phyloP scores from a whole-genome alignment of 2,329 filamentous ascomycete genomes.

The Scortechinia acanthostroma region DNA sequence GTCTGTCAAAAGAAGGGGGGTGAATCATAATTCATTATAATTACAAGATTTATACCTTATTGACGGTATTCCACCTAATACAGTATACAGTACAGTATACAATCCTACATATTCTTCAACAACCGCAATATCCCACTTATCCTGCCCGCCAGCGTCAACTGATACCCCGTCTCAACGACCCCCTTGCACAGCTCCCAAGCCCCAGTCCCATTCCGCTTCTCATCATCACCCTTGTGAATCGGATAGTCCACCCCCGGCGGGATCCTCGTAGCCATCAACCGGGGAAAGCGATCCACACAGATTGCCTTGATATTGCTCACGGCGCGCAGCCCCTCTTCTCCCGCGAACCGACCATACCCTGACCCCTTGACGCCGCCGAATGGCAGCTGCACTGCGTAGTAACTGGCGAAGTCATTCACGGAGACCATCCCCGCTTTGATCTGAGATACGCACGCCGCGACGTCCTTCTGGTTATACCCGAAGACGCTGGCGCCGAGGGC shows the following conservation, averaged over 20 bases:
- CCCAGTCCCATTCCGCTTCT: constrained; percentile 30
- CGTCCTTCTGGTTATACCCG: constrained; percentile 55
- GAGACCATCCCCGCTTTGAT: constrained; percentile 84
- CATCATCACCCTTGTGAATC: constrained; percentile 60
- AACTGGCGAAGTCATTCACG: constrained; percentile 90
- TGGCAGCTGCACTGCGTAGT: constrained; percentile 87
- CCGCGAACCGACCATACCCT: constrained; percentile 88
- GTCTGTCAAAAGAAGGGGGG: too few species aligned
- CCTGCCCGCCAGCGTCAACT: constrained; percentile 26
- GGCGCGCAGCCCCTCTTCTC: constrained; percentile 76
- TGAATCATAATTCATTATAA: too few species aligned
- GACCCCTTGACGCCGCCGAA: constrained; percentile 88
- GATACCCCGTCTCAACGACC: constrained; percentile 56
- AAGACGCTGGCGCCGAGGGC: constrained; percentile 86
- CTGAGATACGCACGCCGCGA: constrained; percentile 57
- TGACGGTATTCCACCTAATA: neutral
- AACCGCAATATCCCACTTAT: constrained; percentile 28
- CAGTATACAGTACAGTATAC: neutral
- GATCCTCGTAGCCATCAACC: constrained; percentile 67
- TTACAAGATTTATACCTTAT: neutral
- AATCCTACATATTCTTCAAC: constrained; percentile 24
- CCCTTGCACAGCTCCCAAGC: constrained; percentile 23
- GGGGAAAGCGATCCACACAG: constrained; percentile 66
- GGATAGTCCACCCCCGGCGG: constrained; percentile 78
- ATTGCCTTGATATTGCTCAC: constrained; percentile 84